Evolutionary conservation across 2,329 filamentous ascomycete genomes (phyloP).

Genomic region (Paraphaeosphaeria minitans): DNA sequence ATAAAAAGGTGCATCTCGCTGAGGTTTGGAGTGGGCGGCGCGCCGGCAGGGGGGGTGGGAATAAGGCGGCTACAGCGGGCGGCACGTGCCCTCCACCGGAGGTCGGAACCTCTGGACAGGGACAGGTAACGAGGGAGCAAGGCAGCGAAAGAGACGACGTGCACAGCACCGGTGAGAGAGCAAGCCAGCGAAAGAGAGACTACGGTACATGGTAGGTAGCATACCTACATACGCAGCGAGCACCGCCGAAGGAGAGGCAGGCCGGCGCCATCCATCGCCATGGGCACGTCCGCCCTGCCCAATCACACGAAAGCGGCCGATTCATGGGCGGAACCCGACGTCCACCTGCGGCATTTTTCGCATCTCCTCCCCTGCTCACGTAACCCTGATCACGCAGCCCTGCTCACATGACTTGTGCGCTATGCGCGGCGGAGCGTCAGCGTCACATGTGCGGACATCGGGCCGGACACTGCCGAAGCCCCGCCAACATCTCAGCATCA

Average conservation of each 20-base stretch:
- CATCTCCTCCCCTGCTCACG: constrained; percentile 14
- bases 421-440: constrained; percentile 2
- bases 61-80: constrained; percentile 1
- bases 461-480: no score
- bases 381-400: constrained; percentile 12
- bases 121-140: no score
- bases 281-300: neutral
- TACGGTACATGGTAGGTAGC: no score
- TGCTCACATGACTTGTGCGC: constrained; percentile 12
- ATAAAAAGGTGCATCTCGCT: no score
- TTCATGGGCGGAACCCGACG: constrained; percentile 7
- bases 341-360: neutral
- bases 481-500: no score
- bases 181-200: no score
- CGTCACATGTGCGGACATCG: no score
- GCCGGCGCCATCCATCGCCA: neutral
- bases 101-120: neutral
- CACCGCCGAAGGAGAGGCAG: neutral
- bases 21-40: no score
- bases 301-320: neutral
- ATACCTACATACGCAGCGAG: no score
- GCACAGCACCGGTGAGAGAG: no score
- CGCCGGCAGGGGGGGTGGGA: neutral
- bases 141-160: no score
- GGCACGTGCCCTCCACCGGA: neutral